Percentiles rank a stretch among this genome's conserved stretches.
Conservation (phyloP, 345 rosid species). For the Lepidium didymum region DNA sequence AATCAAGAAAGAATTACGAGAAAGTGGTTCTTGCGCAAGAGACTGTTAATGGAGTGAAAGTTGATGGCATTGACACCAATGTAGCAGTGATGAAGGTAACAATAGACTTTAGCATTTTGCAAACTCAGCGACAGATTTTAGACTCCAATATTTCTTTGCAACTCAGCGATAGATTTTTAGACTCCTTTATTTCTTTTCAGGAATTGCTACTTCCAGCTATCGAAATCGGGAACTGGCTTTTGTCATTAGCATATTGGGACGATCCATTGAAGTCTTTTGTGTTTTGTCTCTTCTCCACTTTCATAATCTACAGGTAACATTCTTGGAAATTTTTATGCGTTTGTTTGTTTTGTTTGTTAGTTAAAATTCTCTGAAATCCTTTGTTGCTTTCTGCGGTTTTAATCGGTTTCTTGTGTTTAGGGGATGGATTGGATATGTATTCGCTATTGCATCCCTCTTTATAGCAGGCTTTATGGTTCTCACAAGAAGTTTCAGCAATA, state of each 20-base stretch:
- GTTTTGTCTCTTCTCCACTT: constrained; percentile 59
- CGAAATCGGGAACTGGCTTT: constrained; percentile 59
- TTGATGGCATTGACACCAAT: constrained; percentile 89
- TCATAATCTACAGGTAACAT: constrained; percentile 59
- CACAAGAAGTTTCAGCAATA: constrained; percentile 38
- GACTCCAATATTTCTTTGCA: not conserved
- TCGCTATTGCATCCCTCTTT: constrained; percentile 36
- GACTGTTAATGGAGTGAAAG: constrained; percentile 87
- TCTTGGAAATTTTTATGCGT: not conserved
- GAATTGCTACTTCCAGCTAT: constrained; percentile 65
- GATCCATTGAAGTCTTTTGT: constrained; percentile 57
- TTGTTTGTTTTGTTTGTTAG: not conserved
- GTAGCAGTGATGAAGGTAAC: constrained; percentile 96
- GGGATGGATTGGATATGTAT: constrained; percentile 70
- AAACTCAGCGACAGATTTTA: not conserved
- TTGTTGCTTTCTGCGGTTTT: not conserved
- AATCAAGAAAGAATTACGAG: constrained; percentile 71
- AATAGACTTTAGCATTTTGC: not conserved
- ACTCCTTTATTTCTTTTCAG: constrained; percentile 32
- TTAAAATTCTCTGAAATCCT: not conserved
- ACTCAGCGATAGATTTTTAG: not conserved
- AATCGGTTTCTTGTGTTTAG: constrained; percentile 24
- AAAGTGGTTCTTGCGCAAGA: constrained; percentile 73
- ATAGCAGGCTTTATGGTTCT: constrained; percentile 57
- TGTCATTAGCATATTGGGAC: constrained; percentile 64